Evolutionary conservation across 225 moss, liverwort and hornwort genomes (phyloP), one percentile per base, ranked within the genome.

Genomic region (Asterella californica): DNA sequence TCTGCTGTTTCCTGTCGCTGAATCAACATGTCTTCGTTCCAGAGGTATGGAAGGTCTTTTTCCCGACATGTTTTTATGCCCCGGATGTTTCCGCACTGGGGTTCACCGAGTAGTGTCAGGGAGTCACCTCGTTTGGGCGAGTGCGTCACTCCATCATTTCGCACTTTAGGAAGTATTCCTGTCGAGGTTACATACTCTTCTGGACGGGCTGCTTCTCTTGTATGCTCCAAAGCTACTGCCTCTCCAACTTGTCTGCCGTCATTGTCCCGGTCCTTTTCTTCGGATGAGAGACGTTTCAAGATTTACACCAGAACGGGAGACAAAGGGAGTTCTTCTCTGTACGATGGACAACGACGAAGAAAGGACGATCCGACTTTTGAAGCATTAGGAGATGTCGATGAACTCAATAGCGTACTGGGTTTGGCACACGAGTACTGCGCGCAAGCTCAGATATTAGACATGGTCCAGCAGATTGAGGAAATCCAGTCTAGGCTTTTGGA

Each of bases 301-400:
- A 83, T 86, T 54, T 83, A 86, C 78, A 83, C 86, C 0, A 86
- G 65, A 66, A 77, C 83, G 6, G 86, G 80, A 34, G 86, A 86
- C 68, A 86, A 80, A 33, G 86, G 83, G 29, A 61, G 59, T 27
- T 80, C 83, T 18, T 86, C 86, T 49, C 72, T 86, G 15, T 86
- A 83, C 67, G 86, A 86, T 59, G 83, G 83, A 21, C 86, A 86
- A 61, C 72, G 86, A 66, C 76, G 83, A 38, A 65, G 86, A 64
- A 86, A 86, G 78, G 83, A 83, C 50, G 81, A 86, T 75, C 74
- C 83, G 5, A 87, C 86, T 17, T 84, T 87, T 76, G 84, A 84
- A 70, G 86, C 84, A 49, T 75, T 87, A 19, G 86, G 86, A 55
- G 86, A 81, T 47, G 84, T 87, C 32, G 86, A 87, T 79, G 86